These are phyloP conservation scores for Ramaria sp. DNA, from an alignment of 768 basidiomycete genomes.

Conservation along the genomic window DNA sequence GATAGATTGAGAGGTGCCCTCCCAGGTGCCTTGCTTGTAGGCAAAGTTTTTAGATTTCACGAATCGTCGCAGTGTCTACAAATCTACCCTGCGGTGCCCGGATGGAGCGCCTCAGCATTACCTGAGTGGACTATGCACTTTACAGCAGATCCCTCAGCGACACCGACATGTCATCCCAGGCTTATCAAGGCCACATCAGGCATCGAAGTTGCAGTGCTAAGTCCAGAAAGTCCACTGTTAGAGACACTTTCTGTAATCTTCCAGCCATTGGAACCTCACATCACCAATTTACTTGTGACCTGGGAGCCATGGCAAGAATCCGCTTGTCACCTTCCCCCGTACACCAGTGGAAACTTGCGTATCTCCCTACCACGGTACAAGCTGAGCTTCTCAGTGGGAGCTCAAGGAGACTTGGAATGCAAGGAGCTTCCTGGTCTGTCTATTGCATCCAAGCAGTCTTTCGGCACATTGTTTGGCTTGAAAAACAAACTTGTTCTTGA, in stretches of 20 bases:
- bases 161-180: background rate
- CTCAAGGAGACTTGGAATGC: conserved; percentile 11
- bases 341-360: conserved; percentile 12
- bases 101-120: background rate
- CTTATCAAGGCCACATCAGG: background rate
- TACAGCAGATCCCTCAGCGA: background rate
- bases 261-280: conserved; percentile 8
- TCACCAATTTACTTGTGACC: conserved; percentile 16
- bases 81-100: background rate
- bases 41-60: background rate
- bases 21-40: background rate
- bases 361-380: conserved; percentile 29
- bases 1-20: background rate
- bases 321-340: background rate
- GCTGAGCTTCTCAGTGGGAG: conserved; percentile 29
- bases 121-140: background rate
- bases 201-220: background rate
- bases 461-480: conserved; percentile 35
- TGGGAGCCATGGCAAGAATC: background rate
- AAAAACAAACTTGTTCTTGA: conserved; percentile 29
- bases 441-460: conserved; percentile 30
- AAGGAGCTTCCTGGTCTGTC: conserved; percentile 11
- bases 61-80: background rate
- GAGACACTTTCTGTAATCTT: conserved; percentile 1
- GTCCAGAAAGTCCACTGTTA: background rate